A percentile compares a stretch with the other conserved stretches of the same genome.
Evolutionary conservation across 2,329 filamentous ascomycete species (phyloP).

Genomic region (Dactylella cylindrospora): DNA sequence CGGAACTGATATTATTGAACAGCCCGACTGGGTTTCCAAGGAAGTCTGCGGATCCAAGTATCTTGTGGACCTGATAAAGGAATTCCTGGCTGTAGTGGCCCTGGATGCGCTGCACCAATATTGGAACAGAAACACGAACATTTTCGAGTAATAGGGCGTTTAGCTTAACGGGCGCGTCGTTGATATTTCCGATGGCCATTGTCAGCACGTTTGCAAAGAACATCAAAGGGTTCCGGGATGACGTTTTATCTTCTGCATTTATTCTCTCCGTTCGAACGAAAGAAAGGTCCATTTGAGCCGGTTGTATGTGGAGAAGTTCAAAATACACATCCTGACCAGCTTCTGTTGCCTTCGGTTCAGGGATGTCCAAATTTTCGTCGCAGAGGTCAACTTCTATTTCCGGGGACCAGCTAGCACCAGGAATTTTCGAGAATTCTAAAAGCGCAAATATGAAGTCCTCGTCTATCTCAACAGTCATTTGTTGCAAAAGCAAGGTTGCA

Average conservation of each 20-base stretch:
- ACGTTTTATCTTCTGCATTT: constrained; percentile 92
- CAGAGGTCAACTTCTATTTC: constrained; percentile 82
- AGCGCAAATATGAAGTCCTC: constrained; percentile 98
- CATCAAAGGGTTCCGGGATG: constrained; percentile 90
- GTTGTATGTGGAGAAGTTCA: constrained; percentile 92
- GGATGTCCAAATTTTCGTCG: constrained; percentile 85
- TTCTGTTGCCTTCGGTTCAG: constrained; percentile 82
- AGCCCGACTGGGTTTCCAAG: constrained; percentile 94
- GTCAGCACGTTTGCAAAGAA: constrained; percentile 98
- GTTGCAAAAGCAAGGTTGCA: constrained; percentile 85
- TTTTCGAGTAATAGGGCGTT: constrained; percentile 96
- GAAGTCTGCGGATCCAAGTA: constrained; percentile 95
- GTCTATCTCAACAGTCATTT: constrained; percentile 97
- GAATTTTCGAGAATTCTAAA: constrained; percentile 90
- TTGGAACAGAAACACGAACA: constrained; percentile 80
- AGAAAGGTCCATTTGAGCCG: constrained; percentile 95
- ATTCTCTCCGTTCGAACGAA: constrained; percentile 96
- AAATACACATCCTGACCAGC: constrained; percentile 95
- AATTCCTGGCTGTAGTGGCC: constrained; percentile 97
- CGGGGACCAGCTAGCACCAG: constrained; percentile 82
- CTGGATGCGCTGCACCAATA: constrained; percentile 80
- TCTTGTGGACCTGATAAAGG: constrained; percentile 93
- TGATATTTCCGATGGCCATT: constrained; percentile 99
- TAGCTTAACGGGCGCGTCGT: constrained; percentile 90
- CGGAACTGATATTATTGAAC: constrained; percentile 97